Percentiles rank a stretch among this genome's conserved stretches.
Evolutionary conservation across 345 rosid genomes (phyloP).

Genomic region (Arabidopsis arenosa): DNA sequence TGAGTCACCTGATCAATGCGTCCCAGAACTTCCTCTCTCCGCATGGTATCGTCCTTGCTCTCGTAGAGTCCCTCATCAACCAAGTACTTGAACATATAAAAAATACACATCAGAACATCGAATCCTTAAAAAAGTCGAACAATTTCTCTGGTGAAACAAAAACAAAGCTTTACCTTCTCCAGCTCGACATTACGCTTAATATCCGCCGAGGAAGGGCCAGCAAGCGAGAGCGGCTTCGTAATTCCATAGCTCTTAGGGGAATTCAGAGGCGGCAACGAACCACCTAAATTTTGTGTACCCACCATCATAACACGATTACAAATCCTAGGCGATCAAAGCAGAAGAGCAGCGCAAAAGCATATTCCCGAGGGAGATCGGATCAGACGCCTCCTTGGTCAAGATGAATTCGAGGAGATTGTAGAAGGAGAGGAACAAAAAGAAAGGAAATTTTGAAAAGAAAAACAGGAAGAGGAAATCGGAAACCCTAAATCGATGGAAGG

Average conservation of each 20-base stretch:
- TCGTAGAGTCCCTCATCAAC: constrained; percentile 74
- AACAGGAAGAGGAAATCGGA: constrained; percentile 14
- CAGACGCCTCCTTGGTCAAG: constrained; percentile 8
- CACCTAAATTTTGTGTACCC: constrained; percentile 56
- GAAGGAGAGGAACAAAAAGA: background rate
- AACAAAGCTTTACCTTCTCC: constrained; percentile 56
- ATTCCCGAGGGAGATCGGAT: constrained; percentile 35
- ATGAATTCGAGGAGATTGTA: constrained; percentile 1
- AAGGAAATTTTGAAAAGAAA: no score
- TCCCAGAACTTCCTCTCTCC: constrained; percentile 72
- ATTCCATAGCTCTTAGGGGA: constrained; percentile 58
- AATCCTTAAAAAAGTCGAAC: background rate
- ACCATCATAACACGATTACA: constrained; percentile 48
- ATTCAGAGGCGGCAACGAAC: constrained; percentile 41
- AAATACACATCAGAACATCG: constrained; percentile 5
- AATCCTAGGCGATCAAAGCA: constrained; percentile 34
- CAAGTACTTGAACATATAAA: constrained; percentile 54
- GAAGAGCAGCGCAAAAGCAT: constrained; percentile 1
- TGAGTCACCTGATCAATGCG: constrained; percentile 65
- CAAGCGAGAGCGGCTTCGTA: constrained; percentile 78
- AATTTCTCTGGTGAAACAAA: background rate
- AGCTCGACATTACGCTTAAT: constrained; percentile 63
- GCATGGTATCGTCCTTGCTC: constrained; percentile 74
- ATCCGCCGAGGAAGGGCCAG: constrained; percentile 82
- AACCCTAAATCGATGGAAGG: constrained; percentile 46